Evolutionary conservation across 2,329 filamentous ascomycete genomes (phyloP).

Genomic region (Cercospora sp.): DNA sequence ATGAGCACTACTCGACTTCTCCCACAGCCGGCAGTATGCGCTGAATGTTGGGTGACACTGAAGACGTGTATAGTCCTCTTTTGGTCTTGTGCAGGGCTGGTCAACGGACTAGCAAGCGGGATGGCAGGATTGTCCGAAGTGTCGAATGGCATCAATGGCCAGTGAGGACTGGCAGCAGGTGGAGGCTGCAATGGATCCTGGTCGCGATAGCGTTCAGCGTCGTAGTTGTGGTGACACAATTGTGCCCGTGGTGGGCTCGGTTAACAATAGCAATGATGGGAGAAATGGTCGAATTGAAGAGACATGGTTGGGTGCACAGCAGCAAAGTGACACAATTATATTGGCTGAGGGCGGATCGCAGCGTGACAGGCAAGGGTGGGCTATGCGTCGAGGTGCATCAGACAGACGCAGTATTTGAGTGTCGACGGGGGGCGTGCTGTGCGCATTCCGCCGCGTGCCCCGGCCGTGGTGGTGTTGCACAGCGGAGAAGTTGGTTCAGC

Average conservation of each 20-base stretch:
- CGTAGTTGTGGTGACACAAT: slow-evolving; percentile 22
- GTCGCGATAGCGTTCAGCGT: slow-evolving; percentile 3
- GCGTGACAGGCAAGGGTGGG: slow-evolving; percentile 23
- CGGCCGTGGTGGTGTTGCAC: slow-evolving; percentile 18
- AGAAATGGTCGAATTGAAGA: slow-evolving; percentile 8
- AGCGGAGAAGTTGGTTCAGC: neutral
- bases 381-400: slow-evolving; percentile 10
- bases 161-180: slow-evolving; percentile 9
- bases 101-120: slow-evolving; percentile 14
- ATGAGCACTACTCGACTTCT: slow-evolving; percentile 14
- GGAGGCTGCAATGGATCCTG: neutral
- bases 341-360: slow-evolving; percentile 25
- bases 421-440: slow-evolving; percentile 16
- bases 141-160: slow-evolving; percentile 17
- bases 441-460: slow-evolving; percentile 14
- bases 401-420: neutral
- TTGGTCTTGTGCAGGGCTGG: slow-evolving; percentile 22
- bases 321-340: slow-evolving; percentile 36
- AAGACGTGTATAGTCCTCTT: slow-evolving; percentile 21
- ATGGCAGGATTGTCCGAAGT: slow-evolving; percentile 13
- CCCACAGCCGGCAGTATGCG: slow-evolving; percentile 27
- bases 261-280: slow-evolving; percentile 26
- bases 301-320: slow-evolving; percentile 36
- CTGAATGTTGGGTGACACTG: slow-evolving; percentile 20
- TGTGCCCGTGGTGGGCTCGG: slow-evolving; percentile 22